Evolutionary conservation across 2,329 filamentous ascomycete species (phyloP).

Genomic region (Neofusicoccum sp.): DNA sequence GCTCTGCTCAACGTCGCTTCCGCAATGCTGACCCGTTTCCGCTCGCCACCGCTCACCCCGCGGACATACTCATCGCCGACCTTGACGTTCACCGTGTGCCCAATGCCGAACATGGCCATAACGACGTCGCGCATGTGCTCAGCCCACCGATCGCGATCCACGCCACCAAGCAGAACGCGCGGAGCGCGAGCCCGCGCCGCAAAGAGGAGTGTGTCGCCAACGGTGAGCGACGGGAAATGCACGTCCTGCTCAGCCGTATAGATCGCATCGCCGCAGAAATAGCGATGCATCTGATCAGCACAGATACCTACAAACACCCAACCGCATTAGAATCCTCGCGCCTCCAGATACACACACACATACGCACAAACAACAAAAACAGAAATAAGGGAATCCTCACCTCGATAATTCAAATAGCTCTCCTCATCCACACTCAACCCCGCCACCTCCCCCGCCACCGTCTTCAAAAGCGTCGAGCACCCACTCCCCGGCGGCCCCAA

Average conservation of each 20-base stretch:
- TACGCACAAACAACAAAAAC: neutral
- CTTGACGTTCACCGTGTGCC: constrained; percentile 68
- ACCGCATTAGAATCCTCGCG: neutral
- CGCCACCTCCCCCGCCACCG: constrained; percentile 77
- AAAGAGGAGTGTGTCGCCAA: constrained; percentile 77
- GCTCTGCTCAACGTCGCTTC: constrained; percentile 69
- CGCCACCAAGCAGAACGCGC: constrained; percentile 58
- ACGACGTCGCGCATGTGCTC: constrained; percentile 67
- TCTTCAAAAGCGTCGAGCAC: constrained; percentile 83
- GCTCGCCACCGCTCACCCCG: constrained; percentile 72
- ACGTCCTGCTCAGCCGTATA: constrained; percentile 84
- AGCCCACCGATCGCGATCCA: constrained; percentile 55
- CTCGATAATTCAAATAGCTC: constrained; percentile 81
- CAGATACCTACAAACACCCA: constrained; percentile 52
- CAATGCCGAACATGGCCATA: constrained; percentile 74
- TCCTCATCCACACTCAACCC: constrained; percentile 70
- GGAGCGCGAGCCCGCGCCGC: constrained; percentile 70
- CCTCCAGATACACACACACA: neutral
- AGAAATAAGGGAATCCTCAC: constrained; percentile 34
- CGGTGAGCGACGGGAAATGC: constrained; percentile 73
- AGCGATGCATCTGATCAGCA: constrained; percentile 71
- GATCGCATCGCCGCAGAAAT: constrained; percentile 80
- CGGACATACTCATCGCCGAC: constrained; percentile 75
- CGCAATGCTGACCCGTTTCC: constrained; percentile 79
- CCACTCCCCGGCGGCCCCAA: constrained; percentile 67